Conservation (phyloP, 2,329 filamentous ascomycete genomes). For the Scedosporium minutisporum region DNA sequence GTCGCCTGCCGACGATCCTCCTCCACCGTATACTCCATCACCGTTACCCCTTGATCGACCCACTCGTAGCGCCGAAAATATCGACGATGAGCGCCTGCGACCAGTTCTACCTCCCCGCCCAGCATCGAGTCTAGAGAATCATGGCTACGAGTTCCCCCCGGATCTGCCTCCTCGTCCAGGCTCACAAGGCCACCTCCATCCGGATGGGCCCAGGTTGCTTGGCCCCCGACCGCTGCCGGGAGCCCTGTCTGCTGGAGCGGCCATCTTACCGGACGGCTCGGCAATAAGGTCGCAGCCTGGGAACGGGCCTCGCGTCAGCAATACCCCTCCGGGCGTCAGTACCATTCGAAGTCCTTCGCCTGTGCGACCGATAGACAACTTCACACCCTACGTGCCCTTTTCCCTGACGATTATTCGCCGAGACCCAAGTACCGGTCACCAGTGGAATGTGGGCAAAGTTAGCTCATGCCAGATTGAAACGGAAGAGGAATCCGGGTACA, state of each 20-base stretch:
- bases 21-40: conserved; percentile 8
- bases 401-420: conserved; percentile 61
- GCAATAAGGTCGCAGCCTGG: background rate
- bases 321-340: background rate
- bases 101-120: conserved; percentile 5
- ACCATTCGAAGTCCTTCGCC: background rate
- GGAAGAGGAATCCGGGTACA: conserved; percentile 4
- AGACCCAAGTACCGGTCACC: conserved; percentile 56
- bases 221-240: background rate
- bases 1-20: conserved; percentile 7
- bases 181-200: background rate
- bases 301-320: background rate
- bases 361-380: background rate
- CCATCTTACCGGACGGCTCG: background rate
- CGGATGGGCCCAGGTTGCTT: background rate
- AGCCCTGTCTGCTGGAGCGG: background rate
- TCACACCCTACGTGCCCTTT: conserved; percentile 31
- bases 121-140: background rate
- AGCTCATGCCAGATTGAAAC: conserved; percentile 34
- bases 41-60: conserved; percentile 7
- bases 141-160: background rate
- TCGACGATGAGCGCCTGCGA: background rate
- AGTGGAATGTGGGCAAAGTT: conserved; percentile 68
- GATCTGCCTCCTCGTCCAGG: conserved; percentile 3
- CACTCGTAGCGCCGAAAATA: background rate